A percentile compares a stretch with the other conserved stretches of the same genome.
Evolutionary conservation across 2,329 filamentous ascomycete genomes (phyloP).

Genomic region (Trichophyton benhamiae): DNA sequence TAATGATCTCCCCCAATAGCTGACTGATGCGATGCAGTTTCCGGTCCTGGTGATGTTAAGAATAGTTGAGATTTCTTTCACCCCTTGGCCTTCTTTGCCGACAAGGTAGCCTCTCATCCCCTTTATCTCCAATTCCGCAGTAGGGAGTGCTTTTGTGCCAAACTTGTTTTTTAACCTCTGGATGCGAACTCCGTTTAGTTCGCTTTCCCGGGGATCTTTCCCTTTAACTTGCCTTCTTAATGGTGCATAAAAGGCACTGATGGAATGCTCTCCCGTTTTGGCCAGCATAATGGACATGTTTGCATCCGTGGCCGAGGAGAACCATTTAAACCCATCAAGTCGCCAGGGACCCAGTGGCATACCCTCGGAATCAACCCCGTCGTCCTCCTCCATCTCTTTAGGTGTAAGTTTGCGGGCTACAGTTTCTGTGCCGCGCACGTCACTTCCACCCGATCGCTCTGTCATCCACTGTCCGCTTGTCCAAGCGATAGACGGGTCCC

Average conservation of each 20-base stretch:
- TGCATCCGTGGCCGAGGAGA: slow-evolving; percentile 52
- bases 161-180: slow-evolving; percentile 61
- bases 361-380: slow-evolving; percentile 19
- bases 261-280: slow-evolving; percentile 37
- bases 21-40: slow-evolving; percentile 29
- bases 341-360: slow-evolving; percentile 44
- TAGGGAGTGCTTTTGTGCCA: slow-evolving; percentile 57
- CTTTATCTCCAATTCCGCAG: slow-evolving; percentile 56
- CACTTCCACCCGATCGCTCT: slow-evolving; percentile 55
- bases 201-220: slow-evolving; percentile 17
- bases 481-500: slow-evolving; percentile 42
- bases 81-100: slow-evolving; percentile 53
- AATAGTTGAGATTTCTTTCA: slow-evolving; percentile 55
- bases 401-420: slow-evolving; percentile 33
- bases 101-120: slow-evolving; percentile 55
- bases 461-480: slow-evolving; percentile 72
- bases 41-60: slow-evolving; percentile 50
- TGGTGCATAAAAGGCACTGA: slow-evolving; percentile 54
- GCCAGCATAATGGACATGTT: slow-evolving; percentile 54
- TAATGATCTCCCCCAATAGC: slow-evolving; percentile 29
- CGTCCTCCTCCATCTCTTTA: slow-evolving; percentile 18
- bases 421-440: slow-evolving; percentile 57
- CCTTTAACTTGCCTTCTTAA: slow-evolving; percentile 35
- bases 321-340: slow-evolving; percentile 58
- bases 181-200: slow-evolving; percentile 55